Conservation (phyloP, 306 rosid species). For the Senna tora region DNA sequence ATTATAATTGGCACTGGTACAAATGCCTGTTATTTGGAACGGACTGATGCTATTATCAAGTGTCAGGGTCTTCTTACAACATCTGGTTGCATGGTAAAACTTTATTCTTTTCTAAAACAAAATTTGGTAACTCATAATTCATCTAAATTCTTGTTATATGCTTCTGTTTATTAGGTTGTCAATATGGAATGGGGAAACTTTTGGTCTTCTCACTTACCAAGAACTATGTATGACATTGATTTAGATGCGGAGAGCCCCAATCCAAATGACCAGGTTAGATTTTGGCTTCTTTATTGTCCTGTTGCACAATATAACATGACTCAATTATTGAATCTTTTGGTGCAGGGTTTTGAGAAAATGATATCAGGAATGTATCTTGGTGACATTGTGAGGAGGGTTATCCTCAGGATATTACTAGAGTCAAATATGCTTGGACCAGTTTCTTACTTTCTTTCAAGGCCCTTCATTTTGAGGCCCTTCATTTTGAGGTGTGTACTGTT, state of each 20-base stretch:
- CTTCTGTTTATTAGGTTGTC: constrained; percentile 58
- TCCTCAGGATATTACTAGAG: constrained; percentile 74
- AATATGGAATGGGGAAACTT: constrained; percentile 98
- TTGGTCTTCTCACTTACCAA: constrained; percentile 92
- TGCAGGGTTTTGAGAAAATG: constrained; percentile 96
- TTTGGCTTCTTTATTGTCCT: constrained; percentile 22
- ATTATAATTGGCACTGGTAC: constrained; percentile 92
- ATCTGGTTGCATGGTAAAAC: constrained; percentile 79
- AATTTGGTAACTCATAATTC: background rate
- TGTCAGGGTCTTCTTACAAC: constrained; percentile 80
- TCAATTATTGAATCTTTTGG: constrained; percentile 33
- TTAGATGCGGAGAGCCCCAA: constrained; percentile 91
- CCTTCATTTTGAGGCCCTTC: constrained; percentile 84
- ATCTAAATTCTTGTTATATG: constrained; percentile 9
- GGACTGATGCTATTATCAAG: constrained; percentile 87
- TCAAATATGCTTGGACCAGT: constrained; percentile 70
- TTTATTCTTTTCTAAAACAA: background rate
- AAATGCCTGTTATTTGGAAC: constrained; percentile 91
- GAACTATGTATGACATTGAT: constrained; percentile 76
- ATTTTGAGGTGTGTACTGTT: constrained; percentile 60
- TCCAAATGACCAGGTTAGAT: constrained; percentile 83
- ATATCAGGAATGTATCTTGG: constrained; percentile 98
- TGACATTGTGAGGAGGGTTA: constrained; percentile 87
- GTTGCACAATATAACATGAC: constrained; percentile 30
- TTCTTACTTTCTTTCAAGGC: constrained; percentile 61